Conservation (phyloP, 306 rosid genomes). For the Acacia acuminata region DNA sequence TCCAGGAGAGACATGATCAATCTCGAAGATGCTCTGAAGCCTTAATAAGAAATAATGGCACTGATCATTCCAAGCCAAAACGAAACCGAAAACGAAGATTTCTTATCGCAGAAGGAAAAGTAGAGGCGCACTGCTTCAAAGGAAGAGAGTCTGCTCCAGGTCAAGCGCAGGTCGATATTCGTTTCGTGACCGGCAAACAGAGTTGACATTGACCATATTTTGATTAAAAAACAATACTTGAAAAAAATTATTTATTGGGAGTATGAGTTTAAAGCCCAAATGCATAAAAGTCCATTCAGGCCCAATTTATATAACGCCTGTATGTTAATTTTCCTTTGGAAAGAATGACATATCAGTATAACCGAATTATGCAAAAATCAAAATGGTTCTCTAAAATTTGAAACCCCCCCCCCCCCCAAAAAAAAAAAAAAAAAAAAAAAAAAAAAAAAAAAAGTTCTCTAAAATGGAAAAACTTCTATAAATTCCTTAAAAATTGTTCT, state of each 20-base stretch:
- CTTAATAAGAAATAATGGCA: not conserved
- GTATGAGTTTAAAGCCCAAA: not conserved
- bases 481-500: no score
- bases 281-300: not conserved
- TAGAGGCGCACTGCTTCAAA: not conserved
- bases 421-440: no score
- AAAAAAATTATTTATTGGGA: not conserved
- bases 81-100: not conserved
- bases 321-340: not conserved
- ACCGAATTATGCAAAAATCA: no score
- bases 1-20: not conserved
- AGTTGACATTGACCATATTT: not conserved
- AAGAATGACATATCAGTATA: not conserved
- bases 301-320: not conserved
- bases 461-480: not conserved
- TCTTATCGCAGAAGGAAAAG: not conserved
- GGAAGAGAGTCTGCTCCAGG: not conserved
- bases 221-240: not conserved
- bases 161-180: not conserved
- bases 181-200: not conserved
- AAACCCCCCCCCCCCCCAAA: no score
- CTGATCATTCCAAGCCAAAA: not conserved
- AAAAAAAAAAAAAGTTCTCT: no score
- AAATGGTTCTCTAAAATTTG: no score
- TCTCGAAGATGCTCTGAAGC: not conserved